Base-by-base conservation (phyloP, 495 filamentous ascomycete genomes). In the Peziza echinospora region DNA sequence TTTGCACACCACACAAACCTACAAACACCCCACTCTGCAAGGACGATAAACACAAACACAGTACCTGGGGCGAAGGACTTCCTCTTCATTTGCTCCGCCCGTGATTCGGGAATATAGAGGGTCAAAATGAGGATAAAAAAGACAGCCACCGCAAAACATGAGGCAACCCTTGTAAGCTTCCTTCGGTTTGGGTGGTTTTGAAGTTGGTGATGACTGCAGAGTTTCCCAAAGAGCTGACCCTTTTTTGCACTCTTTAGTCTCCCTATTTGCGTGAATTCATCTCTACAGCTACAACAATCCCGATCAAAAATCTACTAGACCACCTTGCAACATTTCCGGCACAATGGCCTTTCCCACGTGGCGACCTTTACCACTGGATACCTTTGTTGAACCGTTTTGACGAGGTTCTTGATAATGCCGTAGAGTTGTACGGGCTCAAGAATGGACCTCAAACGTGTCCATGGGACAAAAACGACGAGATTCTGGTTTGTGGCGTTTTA, bases 351-450 rank as follows among this genome's bases (percentile, higher is more conserved):
- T 93, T 94, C 56, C 87, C 86, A n/a, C 72, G 89, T 60, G 91
- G 91, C 41, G 91, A 99, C 55, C 68, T 96, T 39, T 96, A 96
- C 57, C 85, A 99, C 67, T 99, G 91, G 91, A 94, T 96, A 57
- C 77, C 82, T 25, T 70, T 93, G 34, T 67, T 99, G 41, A 87
- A 99, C 64, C 78, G 86, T 49, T 96, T 99, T 62, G 91, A 99
- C 63, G 71, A 72, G 50, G 74, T 94, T 48, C 66, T 96, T 16
- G 82, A 91, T 47, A 71, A 73, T 22, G 80, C 86, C 58, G 84
- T 76, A 60, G 68, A 77, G 26, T 80, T 76, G 54, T 96, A 99
- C 64, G 75, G 71, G 50, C 69, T 99, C 24, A 73, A 75, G 46
- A 72, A 77, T 43, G 84, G 83, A 4, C 82, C 84, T 6, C 89